Conservation (phyloP, 352 stramenopile species). For the Pythium folliculosum region DNA sequence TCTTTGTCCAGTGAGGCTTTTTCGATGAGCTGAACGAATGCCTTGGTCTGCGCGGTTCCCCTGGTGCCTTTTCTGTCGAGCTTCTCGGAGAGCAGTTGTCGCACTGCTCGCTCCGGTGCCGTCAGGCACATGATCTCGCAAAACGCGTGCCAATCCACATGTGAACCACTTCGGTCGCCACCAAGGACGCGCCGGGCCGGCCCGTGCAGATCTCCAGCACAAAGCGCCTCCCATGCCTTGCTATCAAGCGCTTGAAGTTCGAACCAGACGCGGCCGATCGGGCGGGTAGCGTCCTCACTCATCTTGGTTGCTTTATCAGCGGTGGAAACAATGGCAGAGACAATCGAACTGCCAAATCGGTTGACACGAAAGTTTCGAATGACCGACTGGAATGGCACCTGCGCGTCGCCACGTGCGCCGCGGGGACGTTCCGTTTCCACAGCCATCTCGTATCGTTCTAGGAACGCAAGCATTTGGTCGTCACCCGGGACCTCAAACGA, state of each 20-base stretch:
- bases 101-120: constrained; percentile 22
- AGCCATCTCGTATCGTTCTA: constrained; percentile 12
- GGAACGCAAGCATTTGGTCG: constrained; percentile 4
- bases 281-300: background rate
- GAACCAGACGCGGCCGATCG: constrained; percentile 17
- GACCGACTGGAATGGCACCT: constrained; percentile 1
- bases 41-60: background rate
- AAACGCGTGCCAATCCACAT: constrained; percentile 31
- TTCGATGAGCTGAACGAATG: background rate
- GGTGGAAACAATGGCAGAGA: background rate
- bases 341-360: background rate
- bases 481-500: constrained; percentile 10
- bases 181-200: constrained; percentile 2
- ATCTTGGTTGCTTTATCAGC: background rate
- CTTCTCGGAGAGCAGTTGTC: constrained; percentile 17
- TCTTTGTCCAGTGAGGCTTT: background rate
- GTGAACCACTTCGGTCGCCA: background rate
- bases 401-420: background rate
- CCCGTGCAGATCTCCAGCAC: background rate
- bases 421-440: background rate
- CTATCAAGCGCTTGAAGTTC: constrained; percentile 7
- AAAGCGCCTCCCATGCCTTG: background rate
- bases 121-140: constrained; percentile 25
- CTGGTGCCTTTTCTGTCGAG: background rate
- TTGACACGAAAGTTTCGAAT: background rate